A percentile compares a stretch with the other conserved stretches of the same genome.
Evolutionary conservation across 164 flowering plant species (phyloP).

Genomic region (Pachysandra terminalis): DNA sequence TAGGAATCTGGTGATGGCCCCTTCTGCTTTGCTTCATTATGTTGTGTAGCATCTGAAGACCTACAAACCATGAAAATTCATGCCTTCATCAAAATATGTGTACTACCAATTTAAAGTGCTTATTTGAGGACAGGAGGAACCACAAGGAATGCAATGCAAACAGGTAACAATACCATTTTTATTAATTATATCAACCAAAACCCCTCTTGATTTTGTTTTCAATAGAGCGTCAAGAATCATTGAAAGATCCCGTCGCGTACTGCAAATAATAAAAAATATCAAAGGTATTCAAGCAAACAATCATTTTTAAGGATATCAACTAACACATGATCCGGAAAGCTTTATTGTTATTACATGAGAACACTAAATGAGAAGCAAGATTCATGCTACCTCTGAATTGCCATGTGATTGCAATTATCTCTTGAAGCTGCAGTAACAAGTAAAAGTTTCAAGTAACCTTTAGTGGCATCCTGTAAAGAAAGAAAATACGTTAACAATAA

Average conservation of each 20-base stretch:
- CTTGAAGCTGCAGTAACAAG: constrained; percentile 90
- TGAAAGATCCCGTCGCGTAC: constrained; percentile 91
- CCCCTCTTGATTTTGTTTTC: constrained; percentile 79
- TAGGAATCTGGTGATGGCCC: constrained; percentile 77
- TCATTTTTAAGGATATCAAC: background rate
- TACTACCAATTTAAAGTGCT: constrained; percentile 1
- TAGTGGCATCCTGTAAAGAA: constrained; percentile 66
- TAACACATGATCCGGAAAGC: background rate
- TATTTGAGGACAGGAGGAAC: background rate
- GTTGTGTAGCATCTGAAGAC: constrained; percentile 90
- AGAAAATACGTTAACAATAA: background rate
- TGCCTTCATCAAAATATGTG: background rate
- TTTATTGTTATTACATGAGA: background rate
- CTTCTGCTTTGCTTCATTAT: constrained; percentile 77
- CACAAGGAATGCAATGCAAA: constrained; percentile 1
- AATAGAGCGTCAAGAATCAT: constrained; percentile 94
- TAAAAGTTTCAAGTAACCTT: constrained; percentile 91
- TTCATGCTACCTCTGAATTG: constrained; percentile 69
- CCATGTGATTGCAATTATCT: constrained; percentile 64
- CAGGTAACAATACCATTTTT: constrained; percentile 69
- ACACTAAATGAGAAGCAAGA: constrained; percentile 9
- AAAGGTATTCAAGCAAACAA: background rate
- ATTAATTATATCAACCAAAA: constrained; percentile 75
- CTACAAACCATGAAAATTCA: constrained; percentile 32
- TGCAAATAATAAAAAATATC: constrained; percentile 32